Base-by-base conservation (phyloP, 352 stramenopile species). In the Phytophthora litchii region DNA sequence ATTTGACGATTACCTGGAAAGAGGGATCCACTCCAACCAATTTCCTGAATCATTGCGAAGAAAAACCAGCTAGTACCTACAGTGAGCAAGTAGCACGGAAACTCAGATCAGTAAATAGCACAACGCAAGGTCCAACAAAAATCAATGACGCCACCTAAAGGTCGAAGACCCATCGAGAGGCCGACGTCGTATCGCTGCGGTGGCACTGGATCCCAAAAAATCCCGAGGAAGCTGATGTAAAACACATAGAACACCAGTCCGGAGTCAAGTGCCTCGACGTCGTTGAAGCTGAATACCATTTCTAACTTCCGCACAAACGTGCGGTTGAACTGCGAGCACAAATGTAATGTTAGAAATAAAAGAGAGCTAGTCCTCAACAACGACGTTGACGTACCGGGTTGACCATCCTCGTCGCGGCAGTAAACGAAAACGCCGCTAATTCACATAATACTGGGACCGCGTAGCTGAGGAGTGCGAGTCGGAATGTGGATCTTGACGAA, bases 211-310 rank as follows among this genome's bases (percentile, higher is more conserved):
- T 95, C 86, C 86, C 86, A 95, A 64, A 91, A 89, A 41, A 95
- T 91, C 7, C 86, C 86, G 16, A 91, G 55, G 32, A 95, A 76
- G 40, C 62, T 72, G 20, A 88, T 89, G 64, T 95, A 95, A 55
- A 95, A 92, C 23, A 95, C 82, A 64, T 95, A 95, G 50, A 95
- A 94, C 14, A 95, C 86, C 36, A 95, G 62, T 1, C 86, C 86
- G 11, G 84, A 92, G 66, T 95, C 86, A 4, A 92, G 76, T 16
- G 84, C 86, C 13, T 95, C 86, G 21, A 91, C 80, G 67, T 95
- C 82, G 47, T 93, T 92, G 61, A 92, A 95, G 48, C 80, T 94
- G 60, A 95, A 95, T 13, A 94, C 82, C 72, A 91, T 88, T 57
- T 95, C 86, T 23, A 92, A 68, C 32, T 91, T 86, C 48, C 88